Percentiles rank a stretch among this genome's conserved stretches.
Conservation (phyloP, 139 green algal genomes). For the Chlamydomonas sp. region DNA sequence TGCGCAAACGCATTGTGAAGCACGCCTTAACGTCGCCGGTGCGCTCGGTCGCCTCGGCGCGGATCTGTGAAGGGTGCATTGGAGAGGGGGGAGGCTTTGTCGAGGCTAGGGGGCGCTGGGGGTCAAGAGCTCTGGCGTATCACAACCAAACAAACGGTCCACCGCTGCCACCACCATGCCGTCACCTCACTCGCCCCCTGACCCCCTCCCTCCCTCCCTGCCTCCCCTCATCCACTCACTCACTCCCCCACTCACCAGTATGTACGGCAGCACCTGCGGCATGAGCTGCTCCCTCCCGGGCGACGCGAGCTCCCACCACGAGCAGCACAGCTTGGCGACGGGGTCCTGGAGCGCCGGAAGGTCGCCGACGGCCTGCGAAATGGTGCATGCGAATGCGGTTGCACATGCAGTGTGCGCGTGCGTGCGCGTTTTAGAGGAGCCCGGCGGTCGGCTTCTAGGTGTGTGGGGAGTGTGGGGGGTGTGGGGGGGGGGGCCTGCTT, state of each 20-base stretch:
- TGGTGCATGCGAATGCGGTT: neutral
- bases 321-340: conserved; percentile 55
- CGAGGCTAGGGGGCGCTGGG: no score
- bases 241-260: conserved; percentile 39
- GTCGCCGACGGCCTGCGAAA: conserved; percentile 31
- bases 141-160: no score
- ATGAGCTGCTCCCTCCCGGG: conserved; percentile 49
- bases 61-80: no score
- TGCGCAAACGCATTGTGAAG: conserved; percentile 51
- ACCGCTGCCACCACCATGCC: no score
- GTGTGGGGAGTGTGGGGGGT: no score
- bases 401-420: neutral
- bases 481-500: no score
- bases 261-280: conserved; percentile 58
- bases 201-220: neutral
- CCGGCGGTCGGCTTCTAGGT: neutral
- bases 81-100: no score
- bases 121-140: no score
- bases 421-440: neutral
- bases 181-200: no score
- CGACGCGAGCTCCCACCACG: conserved; percentile 55
- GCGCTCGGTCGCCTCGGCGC: conserved; percentile 22
- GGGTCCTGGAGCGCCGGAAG: conserved; percentile 52
- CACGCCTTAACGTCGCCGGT: conserved; percentile 57
- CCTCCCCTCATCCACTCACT: neutral